Base-by-base conservation (phyloP, 108 stramenopile species). In the Schizochytrium sp. region DNA sequence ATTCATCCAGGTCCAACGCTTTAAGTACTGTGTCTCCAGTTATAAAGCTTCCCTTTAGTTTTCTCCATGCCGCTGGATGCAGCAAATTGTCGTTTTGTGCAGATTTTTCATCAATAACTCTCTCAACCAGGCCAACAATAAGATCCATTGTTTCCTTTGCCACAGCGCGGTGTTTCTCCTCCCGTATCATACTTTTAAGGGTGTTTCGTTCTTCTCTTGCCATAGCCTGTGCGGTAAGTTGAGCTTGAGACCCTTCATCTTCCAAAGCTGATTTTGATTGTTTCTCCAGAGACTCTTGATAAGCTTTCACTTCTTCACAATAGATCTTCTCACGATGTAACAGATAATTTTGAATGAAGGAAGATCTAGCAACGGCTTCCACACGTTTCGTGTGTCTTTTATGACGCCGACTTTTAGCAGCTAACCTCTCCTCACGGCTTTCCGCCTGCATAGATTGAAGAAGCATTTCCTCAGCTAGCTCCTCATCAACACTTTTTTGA, bases 391-490 rank as follows among this genome's bases (percentile, higher is more conserved):
- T n/a, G 53, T 83, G 3, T 5, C 45, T 50, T 40, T 83, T 46
- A 1, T 53, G 76, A 55, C 47, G 45, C 5, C 53, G 2, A 5
- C 5, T 53, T 47, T 8, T 49, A 5, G 76, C 76, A 53, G 53
- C 53, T 13, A 10, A 5, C 15, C 76, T 47, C 10, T 83, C 76
- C 13, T 49, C 28, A 5, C 28, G 2, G 5, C 50, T 53, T 53
- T 83, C 76, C 40, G 19, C 76, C 47, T 55, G 76, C 8, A 83
- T n/a, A 10, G 49, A 55, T 56, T 56, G 15, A 38, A 83, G 53
- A 7, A 83, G 76, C 47, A 53, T 40, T 53, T 83, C 76, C 5
- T 40, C n/a, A 47, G 47, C 53, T 5, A 55, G 50, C 5, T 83
- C 53, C 28, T 17, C 76, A 13, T 83, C 76, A 8, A 55, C 45